Evolutionary conservation across 1,139 yeast species (phyloP), one percentile per base, ranked within the genome.

Genomic region (Candida tropicalis): DNA sequence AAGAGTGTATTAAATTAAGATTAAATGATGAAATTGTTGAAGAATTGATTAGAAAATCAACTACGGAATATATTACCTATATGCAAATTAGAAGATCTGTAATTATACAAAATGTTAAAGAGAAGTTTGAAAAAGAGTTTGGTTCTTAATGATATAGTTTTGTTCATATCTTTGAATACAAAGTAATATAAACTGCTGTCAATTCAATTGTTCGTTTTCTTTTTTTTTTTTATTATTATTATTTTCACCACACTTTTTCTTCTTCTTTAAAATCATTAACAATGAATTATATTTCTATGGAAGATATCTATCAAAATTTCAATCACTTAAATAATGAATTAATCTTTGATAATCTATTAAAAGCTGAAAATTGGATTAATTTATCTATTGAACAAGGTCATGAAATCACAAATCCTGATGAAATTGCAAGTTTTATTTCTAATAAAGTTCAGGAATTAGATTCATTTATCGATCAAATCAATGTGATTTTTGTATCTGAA

Each of bases 311-410:
- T 12, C 16, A 17, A 17, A 31, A 31, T 17, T 31, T 31, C 10
- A 31, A 31, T 31, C 35, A 31, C n/a, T 31, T 31, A 31, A 31
- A 31, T 13, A 24, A 31, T n/a, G 35, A 31, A 17, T 31, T 31
- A 16, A 31, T 31, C 11, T 31, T 18, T 17, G 13, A 31, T 18
- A 31, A 31, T 20, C 12, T 31, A 10, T 9, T 31, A 13, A 31
- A 31, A n/a, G 35, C 35, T 10, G 35, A 31, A 20, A 15, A 31
- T n/a, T 31, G 35, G 35, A 31, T 31, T 3, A 31, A 31, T n/a
- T n/a, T 18, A 4, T 18, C 35, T 4, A 6, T 17, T 31, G 35
- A 31, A 17, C 25, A 31, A 20, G 35, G 35, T 18, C 12, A 31
- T 4, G 24, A 31, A 20, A 31, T 31, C 8, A 17, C 23, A 6